These are phyloP conservation scores for Pleurotus sapidus DNA, from an alignment of 768 basidiomycete species.

Conservation along the genomic window DNA sequence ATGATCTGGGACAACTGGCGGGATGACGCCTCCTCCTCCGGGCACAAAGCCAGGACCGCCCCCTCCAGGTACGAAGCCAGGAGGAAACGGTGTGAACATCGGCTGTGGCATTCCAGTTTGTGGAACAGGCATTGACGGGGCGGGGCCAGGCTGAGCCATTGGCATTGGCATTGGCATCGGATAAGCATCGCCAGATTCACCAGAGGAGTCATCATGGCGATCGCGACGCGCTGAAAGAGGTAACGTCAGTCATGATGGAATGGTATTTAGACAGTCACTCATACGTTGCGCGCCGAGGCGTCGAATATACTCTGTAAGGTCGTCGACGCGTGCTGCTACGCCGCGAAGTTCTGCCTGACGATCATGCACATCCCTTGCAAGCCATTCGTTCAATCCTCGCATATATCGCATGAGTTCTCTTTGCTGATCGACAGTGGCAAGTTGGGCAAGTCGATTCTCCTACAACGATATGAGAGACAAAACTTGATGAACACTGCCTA, in stretches of 20 bases:
- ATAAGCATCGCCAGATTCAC: neutral
- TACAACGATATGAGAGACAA: slow-evolving; percentile 22
- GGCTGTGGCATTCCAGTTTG: slow-evolving; percentile 10
- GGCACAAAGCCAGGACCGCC: slow-evolving; percentile 14
- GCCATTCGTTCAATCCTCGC: slow-evolving; percentile 73
- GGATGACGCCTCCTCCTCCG: slow-evolving; percentile 28
- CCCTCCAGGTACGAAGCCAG: slow-evolving; percentile 14
- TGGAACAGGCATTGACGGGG: slow-evolving; percentile 8
- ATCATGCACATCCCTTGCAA: slow-evolving; percentile 74
- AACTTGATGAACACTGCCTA: slow-evolving; percentile 4
- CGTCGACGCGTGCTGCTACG: slow-evolving; percentile 59
- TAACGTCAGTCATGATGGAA: neutral
- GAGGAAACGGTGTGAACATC: slow-evolving; percentile 8
- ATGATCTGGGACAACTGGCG: slow-evolving; percentile 29
- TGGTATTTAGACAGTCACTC: neutral
- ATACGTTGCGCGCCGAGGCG: slow-evolving; percentile 21
- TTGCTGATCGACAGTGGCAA: slow-evolving; percentile 76
- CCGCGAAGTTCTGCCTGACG: slow-evolving; percentile 71
- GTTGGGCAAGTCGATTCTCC: slow-evolving; percentile 75
- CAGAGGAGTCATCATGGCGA: neutral
- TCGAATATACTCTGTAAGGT: slow-evolving; percentile 40
- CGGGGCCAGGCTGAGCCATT: neutral
- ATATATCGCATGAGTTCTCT: slow-evolving; percentile 81
- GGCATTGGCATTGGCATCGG: neutral
- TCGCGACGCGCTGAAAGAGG: neutral